A percentile compares a stretch with the other conserved stretches of the same genome.
These are phyloP conservation scores for Candida maltosa DNA, from an alignment of 805 yeast genomes.

Conservation along the genomic window DNA sequence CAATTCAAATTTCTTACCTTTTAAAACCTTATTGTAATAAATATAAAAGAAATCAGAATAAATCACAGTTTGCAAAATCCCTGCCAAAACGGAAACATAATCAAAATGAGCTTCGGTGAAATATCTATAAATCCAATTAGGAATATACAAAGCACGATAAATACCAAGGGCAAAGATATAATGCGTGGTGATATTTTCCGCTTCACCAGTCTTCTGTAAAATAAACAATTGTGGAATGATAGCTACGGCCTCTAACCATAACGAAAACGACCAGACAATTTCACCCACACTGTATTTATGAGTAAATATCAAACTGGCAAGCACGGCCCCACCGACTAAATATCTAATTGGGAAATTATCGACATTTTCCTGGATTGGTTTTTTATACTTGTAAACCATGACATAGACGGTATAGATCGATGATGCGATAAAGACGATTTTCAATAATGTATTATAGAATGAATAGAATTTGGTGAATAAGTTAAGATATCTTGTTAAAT, in stretches of 20 bases:
- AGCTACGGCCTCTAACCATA: conserved; percentile 92
- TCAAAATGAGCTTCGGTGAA: conserved; percentile 62
- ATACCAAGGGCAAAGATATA: conserved; percentile 91
- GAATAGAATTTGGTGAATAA: conserved; percentile 54
- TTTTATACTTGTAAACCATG: conserved; percentile 59
- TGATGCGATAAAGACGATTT: conserved; percentile 72
- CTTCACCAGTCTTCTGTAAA: conserved; percentile 85
- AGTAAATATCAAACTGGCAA: conserved; percentile 60
- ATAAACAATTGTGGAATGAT: conserved; percentile 90
- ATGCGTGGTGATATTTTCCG: conserved; percentile 83
- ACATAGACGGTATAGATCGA: conserved; percentile 73
- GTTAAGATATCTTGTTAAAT: conserved; percentile 36
- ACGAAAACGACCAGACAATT: conserved; percentile 79
- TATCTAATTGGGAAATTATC: conserved; percentile 73
- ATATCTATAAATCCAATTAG: conserved; percentile 93
- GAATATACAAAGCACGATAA: conserved; percentile 85
- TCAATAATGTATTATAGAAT: conserved; percentile 76
- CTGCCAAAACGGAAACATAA: conserved; percentile 69
- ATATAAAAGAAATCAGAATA: conserved; percentile 96
- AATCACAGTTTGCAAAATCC: conserved; percentile 78
- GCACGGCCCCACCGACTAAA: conserved; percentile 58
- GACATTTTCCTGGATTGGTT: conserved; percentile 57
- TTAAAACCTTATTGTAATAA: conserved; percentile 75
- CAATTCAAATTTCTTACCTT: conserved; percentile 72
- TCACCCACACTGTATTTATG: conserved; percentile 61